phyloP scores from a whole-genome alignment of 2,329 filamentous ascomycete genomes.

The Fusarium armeniacum region DNA sequence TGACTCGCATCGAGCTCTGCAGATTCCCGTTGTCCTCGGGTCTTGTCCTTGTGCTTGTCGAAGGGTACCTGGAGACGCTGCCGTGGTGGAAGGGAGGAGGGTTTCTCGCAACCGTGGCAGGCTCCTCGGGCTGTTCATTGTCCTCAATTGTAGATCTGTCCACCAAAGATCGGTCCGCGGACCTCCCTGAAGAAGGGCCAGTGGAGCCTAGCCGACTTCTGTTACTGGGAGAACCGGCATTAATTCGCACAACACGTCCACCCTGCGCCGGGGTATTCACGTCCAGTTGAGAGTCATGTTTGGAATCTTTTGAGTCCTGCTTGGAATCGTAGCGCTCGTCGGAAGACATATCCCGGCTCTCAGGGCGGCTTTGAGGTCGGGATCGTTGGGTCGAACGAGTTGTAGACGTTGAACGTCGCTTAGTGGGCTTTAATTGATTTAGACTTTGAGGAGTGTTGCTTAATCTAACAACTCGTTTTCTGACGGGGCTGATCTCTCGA shows the following conservation, averaged over 20 bases:
- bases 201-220: constrained; percentile 56
- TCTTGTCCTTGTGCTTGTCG: constrained; percentile 64
- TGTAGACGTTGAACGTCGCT: constrained; percentile 66
- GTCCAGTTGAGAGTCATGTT: constrained; percentile 54
- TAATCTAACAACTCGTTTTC: constrained; percentile 70
- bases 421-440: constrained; percentile 57
- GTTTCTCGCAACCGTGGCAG: constrained; percentile 65
- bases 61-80: constrained; percentile 67
- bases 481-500: constrained; percentile 65
- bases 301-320: constrained; percentile 35
- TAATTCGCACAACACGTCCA: constrained; percentile 68
- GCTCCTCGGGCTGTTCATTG: constrained; percentile 63
- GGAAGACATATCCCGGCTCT: constrained; percentile 58
- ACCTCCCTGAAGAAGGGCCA: constrained; percentile 56
- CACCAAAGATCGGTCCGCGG: constrained; percentile 53
- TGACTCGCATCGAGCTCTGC: constrained; percentile 82
- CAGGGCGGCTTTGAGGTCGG: constrained; percentile 56
- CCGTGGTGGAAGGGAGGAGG: constrained; percentile 62
- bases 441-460: constrained; percentile 65
- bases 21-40: constrained; percentile 74
- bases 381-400: constrained; percentile 56
- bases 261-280: constrained; percentile 69
- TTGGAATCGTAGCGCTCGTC: constrained; percentile 57
- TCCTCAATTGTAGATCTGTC: constrained; percentile 59
- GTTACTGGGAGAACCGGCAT: constrained; percentile 65